Conservation (phyloP, 129 eudicot genomes). For the Heracleum sosnowskyi region DNA sequence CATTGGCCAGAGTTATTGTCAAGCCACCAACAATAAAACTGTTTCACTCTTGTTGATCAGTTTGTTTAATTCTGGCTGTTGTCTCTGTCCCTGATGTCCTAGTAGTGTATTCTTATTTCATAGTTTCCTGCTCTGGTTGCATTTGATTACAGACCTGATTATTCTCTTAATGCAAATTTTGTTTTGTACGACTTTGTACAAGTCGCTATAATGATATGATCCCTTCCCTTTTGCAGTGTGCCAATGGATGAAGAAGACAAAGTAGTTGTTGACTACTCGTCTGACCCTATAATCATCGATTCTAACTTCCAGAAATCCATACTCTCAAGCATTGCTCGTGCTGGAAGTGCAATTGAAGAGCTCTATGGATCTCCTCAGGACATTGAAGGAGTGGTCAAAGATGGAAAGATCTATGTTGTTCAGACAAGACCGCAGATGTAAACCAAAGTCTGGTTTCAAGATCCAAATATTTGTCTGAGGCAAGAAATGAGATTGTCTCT, state of each 20-base stretch:
- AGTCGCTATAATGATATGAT: background rate
- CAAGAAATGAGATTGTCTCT: background rate
- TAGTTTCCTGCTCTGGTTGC: background rate
- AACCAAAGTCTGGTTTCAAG: slow-evolving; percentile 7
- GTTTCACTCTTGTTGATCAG: background rate
- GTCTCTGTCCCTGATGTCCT: background rate
- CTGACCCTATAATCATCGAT: slow-evolving; percentile 65
- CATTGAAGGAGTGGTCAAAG: slow-evolving; percentile 89
- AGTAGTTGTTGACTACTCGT: slow-evolving; percentile 80
- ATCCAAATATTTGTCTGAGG: background rate
- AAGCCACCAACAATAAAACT: background rate
- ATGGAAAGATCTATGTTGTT: slow-evolving; percentile 87
- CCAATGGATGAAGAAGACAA: slow-evolving; percentile 98
- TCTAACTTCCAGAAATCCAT: slow-evolving; percentile 52
- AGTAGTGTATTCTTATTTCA: background rate
- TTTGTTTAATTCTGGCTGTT: background rate
- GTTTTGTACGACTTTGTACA: background rate
- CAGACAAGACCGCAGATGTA: slow-evolving; percentile 99
- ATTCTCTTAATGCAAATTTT: background rate
- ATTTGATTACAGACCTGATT: background rate
- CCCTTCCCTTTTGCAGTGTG: slow-evolving; percentile 48
- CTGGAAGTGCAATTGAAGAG: slow-evolving; percentile 83
- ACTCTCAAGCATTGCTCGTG: slow-evolving; percentile 68
- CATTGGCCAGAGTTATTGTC: background rate
- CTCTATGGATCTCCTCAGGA: slow-evolving; percentile 93